Evolutionary conservation across 2,329 filamentous ascomycete genomes (phyloP).

Genomic region (Phyllachora maydis): DNA sequence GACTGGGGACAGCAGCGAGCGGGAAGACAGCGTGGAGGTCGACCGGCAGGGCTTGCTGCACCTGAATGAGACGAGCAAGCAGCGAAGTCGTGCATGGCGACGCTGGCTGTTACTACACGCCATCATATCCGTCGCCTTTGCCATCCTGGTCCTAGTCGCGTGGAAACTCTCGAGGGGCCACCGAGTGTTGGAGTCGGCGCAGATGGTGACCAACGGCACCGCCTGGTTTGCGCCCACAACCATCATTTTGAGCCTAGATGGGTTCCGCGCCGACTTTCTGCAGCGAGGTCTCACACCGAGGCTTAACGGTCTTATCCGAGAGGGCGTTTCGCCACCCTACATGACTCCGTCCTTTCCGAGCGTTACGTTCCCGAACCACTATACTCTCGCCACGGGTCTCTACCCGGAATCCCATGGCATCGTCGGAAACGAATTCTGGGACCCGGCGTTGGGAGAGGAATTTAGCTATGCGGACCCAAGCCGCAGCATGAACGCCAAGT

Average conservation of each 20-base stretch:
- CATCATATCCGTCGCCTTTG: conserved; percentile 29
- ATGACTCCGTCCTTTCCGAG: conserved; percentile 92
- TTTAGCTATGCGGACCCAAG: conserved; percentile 73
- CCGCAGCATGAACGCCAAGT: conserved; percentile 63
- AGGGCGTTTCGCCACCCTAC: conserved; percentile 76
- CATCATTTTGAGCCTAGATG: conserved; percentile 82
- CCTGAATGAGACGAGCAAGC: conserved; percentile 21
- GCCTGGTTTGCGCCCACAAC: conserved; percentile 81
- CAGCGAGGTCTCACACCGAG: conserved; percentile 66
- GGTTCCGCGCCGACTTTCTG: conserved; percentile 88
- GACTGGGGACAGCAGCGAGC: conserved; percentile 39
- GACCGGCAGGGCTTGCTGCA: conserved; percentile 29
- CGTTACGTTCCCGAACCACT: conserved; percentile 93
- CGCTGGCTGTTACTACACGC: conserved; percentile 31
- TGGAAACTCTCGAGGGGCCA: conserved; percentile 34
- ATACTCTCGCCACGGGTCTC: conserved; percentile 76
- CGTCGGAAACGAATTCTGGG: conserved; percentile 91
- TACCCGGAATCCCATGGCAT: conserved; percentile 87
- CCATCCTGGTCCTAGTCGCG: conserved; percentile 31
- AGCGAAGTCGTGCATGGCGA: too few species aligned
- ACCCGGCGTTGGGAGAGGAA: conserved; percentile 51
- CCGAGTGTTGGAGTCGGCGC: conserved; percentile 8
- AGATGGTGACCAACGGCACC: conserved; percentile 54
- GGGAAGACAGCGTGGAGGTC: conserved; percentile 36
- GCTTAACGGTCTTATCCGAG: conserved; percentile 54